Percentiles rank a stretch among this genome's conserved stretches.
These are phyloP conservation scores for Euphorbia celastroides DNA, from an alignment of 441 rosid genomes.

Conservation along the genomic window DNA sequence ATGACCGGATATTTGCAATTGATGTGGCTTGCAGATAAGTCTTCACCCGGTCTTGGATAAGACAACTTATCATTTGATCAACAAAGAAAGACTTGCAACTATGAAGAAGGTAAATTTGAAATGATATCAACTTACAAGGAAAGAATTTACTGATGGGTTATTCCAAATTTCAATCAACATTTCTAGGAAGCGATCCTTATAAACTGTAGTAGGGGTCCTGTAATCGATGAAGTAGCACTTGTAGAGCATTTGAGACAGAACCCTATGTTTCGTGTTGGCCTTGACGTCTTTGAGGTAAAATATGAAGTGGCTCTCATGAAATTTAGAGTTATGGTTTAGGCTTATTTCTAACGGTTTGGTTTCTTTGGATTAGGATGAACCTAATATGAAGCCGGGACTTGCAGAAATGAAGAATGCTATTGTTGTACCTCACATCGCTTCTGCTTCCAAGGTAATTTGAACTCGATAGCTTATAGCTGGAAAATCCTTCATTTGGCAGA, in stretches of 20 bases:
- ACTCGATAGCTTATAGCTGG: neutral
- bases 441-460: slow-evolving; percentile 78
- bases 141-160: neutral
- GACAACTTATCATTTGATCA: slow-evolving; percentile 90
- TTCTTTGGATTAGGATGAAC: slow-evolving; percentile 59
- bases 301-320: slow-evolving; percentile 1
- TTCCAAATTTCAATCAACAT: slow-evolving; percentile 5
- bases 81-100: slow-evolving; percentile 78
- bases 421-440: slow-evolving; percentile 91
- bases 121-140: neutral
- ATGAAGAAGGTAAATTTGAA: slow-evolving; percentile 72
- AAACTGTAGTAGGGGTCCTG: slow-evolving; percentile 93
- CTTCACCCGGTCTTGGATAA: slow-evolving; percentile 90
- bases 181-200: slow-evolving; percentile 83
- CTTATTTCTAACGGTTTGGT: neutral
- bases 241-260: slow-evolving; percentile 78
- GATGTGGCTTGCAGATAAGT: slow-evolving; percentile 59
- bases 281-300: slow-evolving; percentile 88
- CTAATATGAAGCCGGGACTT: slow-evolving; percentile 92
- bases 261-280: slow-evolving; percentile 95
- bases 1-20: slow-evolving; percentile 1
- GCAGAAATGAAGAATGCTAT: slow-evolving; percentile 86
- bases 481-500: neutral
- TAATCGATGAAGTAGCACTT: slow-evolving; percentile 83
- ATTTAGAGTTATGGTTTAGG: neutral